Evolutionary conservation across 805 yeast genomes (phyloP), one percentile per base, ranked within the genome.

Genomic region (Myxozyma mucilagina): DNA sequence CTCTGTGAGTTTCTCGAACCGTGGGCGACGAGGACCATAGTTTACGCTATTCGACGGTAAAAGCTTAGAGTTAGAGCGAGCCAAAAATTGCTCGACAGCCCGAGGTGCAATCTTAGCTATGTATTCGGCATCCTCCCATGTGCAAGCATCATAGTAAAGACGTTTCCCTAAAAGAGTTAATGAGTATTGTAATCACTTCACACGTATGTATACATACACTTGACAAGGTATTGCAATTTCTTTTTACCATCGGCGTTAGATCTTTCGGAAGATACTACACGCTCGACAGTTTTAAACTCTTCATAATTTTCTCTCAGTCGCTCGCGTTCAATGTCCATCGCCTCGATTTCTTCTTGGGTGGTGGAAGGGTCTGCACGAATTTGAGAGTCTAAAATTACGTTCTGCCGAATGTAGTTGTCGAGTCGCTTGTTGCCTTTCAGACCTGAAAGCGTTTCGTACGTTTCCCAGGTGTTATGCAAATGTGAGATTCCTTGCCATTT

Each of bases 401-500:
- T 84, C 69, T 87, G 90, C 70, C 87, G 88, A 72, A 92, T 87
- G 74, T 91, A 94, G 75, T 94, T 94, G 62, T 93, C 98, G 20
- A 94, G 82, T 67, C 87, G 86, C 73, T 96, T 89, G 67, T 83
- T 79, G 47, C 99, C 99, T 72, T 86, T 86, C 63, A 79, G 74
- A 7, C 77, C 75, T 29, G 67, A 56, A n/a, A 80, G 67, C 31
- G 71, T 71, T 11, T 74, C 75, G 75, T 87, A 91, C 1, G 82
- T 73, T 72, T 92, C 97, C 97, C 97, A 94, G 0, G 97, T 87
- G 73, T 93, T 94, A 75, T 94, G 99, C 64, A 94, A 79, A 76
- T 94, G 98, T 13, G 97, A 89, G 64, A 84, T 79, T 56, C 83
- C 89, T 18, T 82, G 79, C 99, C 99, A 94, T 76, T 94, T 94